Conservation (phyloP, 495 filamentous ascomycete species). For the Daldinia bambusicola region DNA sequence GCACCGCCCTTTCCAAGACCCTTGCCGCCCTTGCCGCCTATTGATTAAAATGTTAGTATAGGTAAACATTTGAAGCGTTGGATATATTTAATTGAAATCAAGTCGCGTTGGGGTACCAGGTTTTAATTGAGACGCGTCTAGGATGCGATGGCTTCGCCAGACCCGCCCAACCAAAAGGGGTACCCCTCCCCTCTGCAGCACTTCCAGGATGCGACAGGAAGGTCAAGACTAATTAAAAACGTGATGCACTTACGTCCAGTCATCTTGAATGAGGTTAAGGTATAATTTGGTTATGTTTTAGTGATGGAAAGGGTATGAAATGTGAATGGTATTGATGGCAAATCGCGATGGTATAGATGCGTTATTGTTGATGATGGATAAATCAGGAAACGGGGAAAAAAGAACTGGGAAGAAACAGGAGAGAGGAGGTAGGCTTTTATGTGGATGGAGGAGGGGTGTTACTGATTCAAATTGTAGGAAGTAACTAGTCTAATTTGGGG, state of each 20-base stretch:
- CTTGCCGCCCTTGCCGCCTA: slow-evolving; percentile 96
- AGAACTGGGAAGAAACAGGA: slow-evolving; percentile 41
- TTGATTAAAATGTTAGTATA: slow-evolving; percentile 9
- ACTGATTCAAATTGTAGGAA: slow-evolving; percentile 43
- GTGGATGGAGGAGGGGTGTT: slow-evolving; percentile 32
- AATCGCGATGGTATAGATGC: slow-evolving; percentile 44
- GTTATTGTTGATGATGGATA: slow-evolving; percentile 47
- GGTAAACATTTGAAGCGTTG: background rate
- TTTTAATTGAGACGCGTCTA: slow-evolving; percentile 37
- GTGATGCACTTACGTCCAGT: slow-evolving; percentile 87
- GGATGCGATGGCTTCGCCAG: slow-evolving; percentile 21
- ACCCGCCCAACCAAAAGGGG: slow-evolving; percentile 45
- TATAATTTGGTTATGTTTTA: slow-evolving; percentile 47
- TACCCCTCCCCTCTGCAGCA: slow-evolving; percentile 27
- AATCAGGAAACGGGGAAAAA: slow-evolving; percentile 45
- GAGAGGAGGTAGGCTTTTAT: slow-evolving; percentile 38
- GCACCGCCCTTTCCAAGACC: slow-evolving; percentile 85
- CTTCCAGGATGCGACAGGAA: slow-evolving; percentile 32
- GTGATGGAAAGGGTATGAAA: slow-evolving; percentile 47
- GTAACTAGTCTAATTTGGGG: slow-evolving; percentile 49
- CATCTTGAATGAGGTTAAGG: slow-evolving; percentile 70
- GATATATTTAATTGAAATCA: slow-evolving; percentile 51
- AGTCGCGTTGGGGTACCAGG: slow-evolving; percentile 54
- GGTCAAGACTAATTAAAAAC: slow-evolving; percentile 27
- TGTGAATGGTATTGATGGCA: slow-evolving; percentile 49